A percentile compares a stretch with the other conserved stretches of the same genome.
Conservation (phyloP, 176 grass and related monocot genomes). For the Cenchrus purpureus region DNA sequence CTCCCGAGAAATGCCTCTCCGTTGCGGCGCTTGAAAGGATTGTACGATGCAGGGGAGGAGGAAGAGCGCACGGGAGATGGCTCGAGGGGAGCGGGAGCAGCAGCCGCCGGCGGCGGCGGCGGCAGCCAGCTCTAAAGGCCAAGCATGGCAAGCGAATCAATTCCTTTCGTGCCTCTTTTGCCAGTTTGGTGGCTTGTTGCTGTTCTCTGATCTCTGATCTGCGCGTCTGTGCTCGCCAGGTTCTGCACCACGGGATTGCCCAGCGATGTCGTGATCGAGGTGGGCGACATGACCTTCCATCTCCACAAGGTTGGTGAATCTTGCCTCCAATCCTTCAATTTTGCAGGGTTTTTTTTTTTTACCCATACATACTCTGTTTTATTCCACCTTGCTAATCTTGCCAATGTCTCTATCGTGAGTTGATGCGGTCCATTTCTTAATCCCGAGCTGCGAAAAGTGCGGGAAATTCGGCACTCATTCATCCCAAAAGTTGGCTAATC, state of each 20-base stretch:
- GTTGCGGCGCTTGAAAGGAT: not conserved
- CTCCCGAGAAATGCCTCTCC: constrained; percentile 42
- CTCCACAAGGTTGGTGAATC: constrained; percentile 81
- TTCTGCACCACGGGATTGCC: constrained; percentile 98
- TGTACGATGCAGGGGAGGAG: constrained; percentile 50
- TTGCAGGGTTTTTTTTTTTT: not conserved
- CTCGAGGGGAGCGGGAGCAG: constrained; percentile 1
- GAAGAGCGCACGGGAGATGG: constrained; percentile 43
- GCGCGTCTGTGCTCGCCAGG: constrained; percentile 47
- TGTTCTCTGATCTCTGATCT: constrained; percentile 33
- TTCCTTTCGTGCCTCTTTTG: not conserved
- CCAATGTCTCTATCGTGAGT: constrained; percentile 5
- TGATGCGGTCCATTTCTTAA: constrained; percentile 23
- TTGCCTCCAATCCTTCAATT: not conserved
- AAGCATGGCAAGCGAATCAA: constrained; percentile 73
- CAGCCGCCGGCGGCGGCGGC: not conserved
- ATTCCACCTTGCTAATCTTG: constrained; percentile 1
- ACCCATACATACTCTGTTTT: not conserved
- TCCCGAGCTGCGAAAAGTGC: constrained; percentile 5
- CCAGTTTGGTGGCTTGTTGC: constrained; percentile 11
- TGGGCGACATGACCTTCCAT: constrained; percentile 97
- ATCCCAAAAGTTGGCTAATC: constrained; percentile 38
- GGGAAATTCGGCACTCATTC: not conserved
- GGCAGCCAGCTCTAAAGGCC: constrained; percentile 62
- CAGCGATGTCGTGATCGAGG: constrained; percentile 93